Percentiles rank a stretch among this genome's conserved stretches.
Conservation (phyloP, 2,329 filamentous ascomycete species). For the Hortaea werneckii region DNA sequence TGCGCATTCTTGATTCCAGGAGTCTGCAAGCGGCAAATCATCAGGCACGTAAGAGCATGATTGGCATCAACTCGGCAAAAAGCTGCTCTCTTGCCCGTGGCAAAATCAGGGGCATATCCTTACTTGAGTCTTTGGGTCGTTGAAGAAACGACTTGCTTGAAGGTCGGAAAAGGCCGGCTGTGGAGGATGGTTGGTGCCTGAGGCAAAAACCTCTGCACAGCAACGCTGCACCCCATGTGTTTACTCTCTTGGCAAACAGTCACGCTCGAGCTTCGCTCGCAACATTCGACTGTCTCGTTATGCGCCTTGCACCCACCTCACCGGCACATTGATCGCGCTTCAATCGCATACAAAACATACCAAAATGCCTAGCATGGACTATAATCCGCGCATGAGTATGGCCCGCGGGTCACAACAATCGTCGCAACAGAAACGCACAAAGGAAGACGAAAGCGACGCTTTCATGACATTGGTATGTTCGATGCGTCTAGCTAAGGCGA, state of each 20-base stretch:
- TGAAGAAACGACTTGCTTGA: background rate
- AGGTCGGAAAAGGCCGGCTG: background rate
- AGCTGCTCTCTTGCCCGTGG: too few relatives aligned
- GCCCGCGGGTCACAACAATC: constrained; percentile 31
- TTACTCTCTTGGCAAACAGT: background rate
- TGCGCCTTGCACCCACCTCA: background rate
- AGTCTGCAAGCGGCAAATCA: too few relatives aligned
- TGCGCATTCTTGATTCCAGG: too few relatives aligned
- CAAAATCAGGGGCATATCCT: too few relatives aligned
- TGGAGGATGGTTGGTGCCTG: background rate
- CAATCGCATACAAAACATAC: background rate
- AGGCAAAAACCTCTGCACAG: background rate
- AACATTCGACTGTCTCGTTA: background rate
- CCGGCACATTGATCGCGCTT: background rate
- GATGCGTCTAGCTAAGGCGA: background rate
- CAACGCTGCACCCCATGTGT: background rate
- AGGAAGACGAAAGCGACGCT: constrained; percentile 36
- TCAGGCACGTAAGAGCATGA: too few relatives aligned
- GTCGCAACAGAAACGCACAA: constrained; percentile 30
- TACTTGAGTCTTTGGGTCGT: too few relatives aligned
- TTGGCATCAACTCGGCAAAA: too few relatives aligned
- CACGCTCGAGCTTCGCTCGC: background rate
- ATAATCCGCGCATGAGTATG: constrained; percentile 42
- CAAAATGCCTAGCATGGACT: constrained; percentile 33
- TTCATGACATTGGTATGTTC: constrained; percentile 41